phyloP scores from a whole-genome alignment of 148 eudicot species.

The Silene latifolia region DNA sequence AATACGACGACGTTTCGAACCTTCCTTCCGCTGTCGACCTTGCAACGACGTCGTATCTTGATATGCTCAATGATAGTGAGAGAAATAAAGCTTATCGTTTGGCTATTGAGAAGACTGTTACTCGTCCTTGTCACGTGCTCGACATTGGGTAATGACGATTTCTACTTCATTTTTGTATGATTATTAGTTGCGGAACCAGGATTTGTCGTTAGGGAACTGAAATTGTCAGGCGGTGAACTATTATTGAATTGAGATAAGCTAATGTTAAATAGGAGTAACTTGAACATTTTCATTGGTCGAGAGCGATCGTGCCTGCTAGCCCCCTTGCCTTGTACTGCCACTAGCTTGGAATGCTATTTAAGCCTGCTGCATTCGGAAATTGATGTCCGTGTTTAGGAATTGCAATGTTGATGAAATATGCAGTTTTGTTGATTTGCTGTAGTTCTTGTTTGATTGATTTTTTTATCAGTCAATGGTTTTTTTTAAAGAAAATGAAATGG shows the following conservation, averaged over 20 bases:
- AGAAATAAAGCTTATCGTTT: constrained; percentile 62
- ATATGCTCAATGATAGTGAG: constrained; percentile 72
- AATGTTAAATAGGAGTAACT: too few relatives aligned
- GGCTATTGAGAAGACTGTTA: constrained; percentile 69
- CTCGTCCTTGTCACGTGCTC: constrained; percentile 63
- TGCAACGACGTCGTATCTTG: constrained; percentile 72
- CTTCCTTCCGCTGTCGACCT: constrained; percentile 32
- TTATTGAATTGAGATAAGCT: too few relatives aligned
- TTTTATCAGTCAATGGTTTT: neutral
- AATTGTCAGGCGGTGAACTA: too few relatives aligned
- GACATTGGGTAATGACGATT: constrained; percentile 65
- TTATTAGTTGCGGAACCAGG: neutral
- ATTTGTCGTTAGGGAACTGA: too few relatives aligned
- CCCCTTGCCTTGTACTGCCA: too few relatives aligned
- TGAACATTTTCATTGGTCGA: too few relatives aligned
- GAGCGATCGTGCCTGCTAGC: too few relatives aligned
- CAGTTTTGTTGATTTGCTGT: neutral
- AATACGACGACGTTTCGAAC: constrained; percentile 30
- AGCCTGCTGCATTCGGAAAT: too few relatives aligned
- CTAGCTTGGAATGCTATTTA: too few relatives aligned
- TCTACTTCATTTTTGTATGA: too few relatives aligned
- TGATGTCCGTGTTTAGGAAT: neutral
- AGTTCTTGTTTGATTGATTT: neutral
- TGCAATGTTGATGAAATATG: neutral
- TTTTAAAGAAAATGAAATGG: too few relatives aligned